phyloP scores from a whole-genome alignment of 192 early-diverging fungal genomes.

The Lobosporangium transversale region DNA sequence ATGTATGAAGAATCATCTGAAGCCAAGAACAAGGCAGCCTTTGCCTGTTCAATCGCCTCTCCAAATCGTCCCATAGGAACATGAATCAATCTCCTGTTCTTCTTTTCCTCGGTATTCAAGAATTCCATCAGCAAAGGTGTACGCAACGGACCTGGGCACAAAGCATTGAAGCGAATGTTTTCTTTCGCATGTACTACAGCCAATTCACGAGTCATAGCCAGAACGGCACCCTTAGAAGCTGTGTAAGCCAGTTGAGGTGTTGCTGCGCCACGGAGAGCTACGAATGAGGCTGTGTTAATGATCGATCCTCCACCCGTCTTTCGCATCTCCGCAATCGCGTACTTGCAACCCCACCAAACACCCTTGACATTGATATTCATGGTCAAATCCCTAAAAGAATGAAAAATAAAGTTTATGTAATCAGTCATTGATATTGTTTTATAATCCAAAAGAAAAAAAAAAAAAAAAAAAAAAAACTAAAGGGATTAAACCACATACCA shows the following conservation, averaged over 20 bases:
- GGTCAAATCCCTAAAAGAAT: constrained; percentile 62
- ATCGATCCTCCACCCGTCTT: constrained; percentile 78
- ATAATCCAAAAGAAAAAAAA: background rate
- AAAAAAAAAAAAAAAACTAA: background rate
- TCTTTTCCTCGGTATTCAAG: constrained; percentile 86
- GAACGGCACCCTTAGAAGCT: constrained; percentile 86
- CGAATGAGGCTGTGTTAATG: constrained; percentile 88
- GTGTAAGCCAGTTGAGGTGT: constrained; percentile 90
- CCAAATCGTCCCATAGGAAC: constrained; percentile 88
- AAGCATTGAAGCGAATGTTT: constrained; percentile 84
- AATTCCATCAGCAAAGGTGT: constrained; percentile 88
- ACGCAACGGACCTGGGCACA: constrained; percentile 84
- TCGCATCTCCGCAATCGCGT: constrained; percentile 80
- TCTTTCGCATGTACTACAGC: constrained; percentile 87
- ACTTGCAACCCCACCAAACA: constrained; percentile 89
- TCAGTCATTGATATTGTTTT: background rate
- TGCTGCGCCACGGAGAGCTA: constrained; percentile 80
- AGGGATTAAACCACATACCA: constrained; percentile 68
- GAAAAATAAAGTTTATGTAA: background rate
- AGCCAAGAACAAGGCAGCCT: constrained; percentile 84
- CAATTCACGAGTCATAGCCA: constrained; percentile 87
- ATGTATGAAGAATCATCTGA: constrained; percentile 81
- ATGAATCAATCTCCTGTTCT: constrained; percentile 79
- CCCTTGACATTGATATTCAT: constrained; percentile 91
- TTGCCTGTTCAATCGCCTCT: constrained; percentile 88